A percentile compares a stretch with the other conserved stretches of the same genome.
Evolutionary conservation across 345 rosid genomes (phyloP).

Genomic region (Balakata baccata): DNA sequence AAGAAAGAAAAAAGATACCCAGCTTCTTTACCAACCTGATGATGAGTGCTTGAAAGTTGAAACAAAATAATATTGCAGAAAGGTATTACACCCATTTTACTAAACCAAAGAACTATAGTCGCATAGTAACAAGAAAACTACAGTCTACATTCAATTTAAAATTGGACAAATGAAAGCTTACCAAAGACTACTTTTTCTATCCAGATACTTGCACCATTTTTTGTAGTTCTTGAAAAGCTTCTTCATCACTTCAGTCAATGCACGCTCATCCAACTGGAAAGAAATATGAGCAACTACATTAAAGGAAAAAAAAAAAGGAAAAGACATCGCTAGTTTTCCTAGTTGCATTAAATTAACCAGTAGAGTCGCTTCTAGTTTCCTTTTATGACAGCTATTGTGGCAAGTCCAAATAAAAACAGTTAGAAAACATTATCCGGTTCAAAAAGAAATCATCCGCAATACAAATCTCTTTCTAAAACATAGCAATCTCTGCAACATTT

Average conservation of each 20-base stretch:
- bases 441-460: background rate
- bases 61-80: background rate
- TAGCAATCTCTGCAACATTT: background rate
- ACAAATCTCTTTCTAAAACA: background rate
- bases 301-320: background rate
- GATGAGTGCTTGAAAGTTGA: background rate
- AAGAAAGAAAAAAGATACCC: background rate
- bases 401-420: background rate
- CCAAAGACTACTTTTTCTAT: constrained; percentile 98
- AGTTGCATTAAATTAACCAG: background rate
- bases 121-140: background rate
- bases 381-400: background rate
- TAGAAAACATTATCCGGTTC: background rate
- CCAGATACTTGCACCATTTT: constrained; percentile 98
- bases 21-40: constrained; percentile 5
- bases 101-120: background rate
- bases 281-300: background rate
- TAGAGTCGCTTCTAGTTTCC: background rate
- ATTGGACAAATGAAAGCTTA: constrained; percentile 31
- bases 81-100: background rate
- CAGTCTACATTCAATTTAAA: constrained; percentile 5
- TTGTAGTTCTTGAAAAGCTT: constrained; percentile 97
- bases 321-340: background rate
- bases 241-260: constrained; percentile 96
- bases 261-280: constrained; percentile 86